Conservation (phyloP, 2,329 filamentous ascomycete genomes). For the Alternaria sp. region DNA sequence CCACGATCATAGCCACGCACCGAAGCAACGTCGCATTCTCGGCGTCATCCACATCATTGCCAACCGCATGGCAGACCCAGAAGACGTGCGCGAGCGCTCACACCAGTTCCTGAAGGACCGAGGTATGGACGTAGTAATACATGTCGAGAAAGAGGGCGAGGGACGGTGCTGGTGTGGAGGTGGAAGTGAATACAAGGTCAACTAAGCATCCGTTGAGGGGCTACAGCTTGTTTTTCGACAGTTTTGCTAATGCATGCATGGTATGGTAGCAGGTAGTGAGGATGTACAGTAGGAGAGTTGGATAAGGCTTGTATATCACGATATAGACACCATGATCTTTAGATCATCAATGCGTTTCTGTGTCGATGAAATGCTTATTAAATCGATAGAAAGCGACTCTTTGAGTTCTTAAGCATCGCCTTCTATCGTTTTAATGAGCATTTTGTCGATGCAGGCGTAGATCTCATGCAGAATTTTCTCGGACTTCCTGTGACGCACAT, state of each 20-base stretch:
- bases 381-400: no score
- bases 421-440: no score
- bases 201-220: neutral
- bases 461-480: neutral
- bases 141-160: constrained; percentile 86
- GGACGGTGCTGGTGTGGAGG: constrained; percentile 67
- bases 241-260: neutral
- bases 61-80: constrained; percentile 71
- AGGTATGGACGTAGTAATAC: constrained; percentile 81
- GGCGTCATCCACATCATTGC: constrained; percentile 89
- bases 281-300: neutral
- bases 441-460: neutral
- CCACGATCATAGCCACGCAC: constrained; percentile 44
- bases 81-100: constrained; percentile 84
- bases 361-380: no score
- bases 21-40: constrained; percentile 61
- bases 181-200: constrained; percentile 33
- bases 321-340: neutral
- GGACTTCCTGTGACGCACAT: neutral
- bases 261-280: neutral
- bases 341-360: neutral
- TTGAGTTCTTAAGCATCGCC: no score
- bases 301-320: neutral
- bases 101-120: constrained; percentile 71
- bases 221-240: neutral